phyloP scores from a whole-genome alignment of 441 rosid genomes.

The Adansonia gregorii region DNA sequence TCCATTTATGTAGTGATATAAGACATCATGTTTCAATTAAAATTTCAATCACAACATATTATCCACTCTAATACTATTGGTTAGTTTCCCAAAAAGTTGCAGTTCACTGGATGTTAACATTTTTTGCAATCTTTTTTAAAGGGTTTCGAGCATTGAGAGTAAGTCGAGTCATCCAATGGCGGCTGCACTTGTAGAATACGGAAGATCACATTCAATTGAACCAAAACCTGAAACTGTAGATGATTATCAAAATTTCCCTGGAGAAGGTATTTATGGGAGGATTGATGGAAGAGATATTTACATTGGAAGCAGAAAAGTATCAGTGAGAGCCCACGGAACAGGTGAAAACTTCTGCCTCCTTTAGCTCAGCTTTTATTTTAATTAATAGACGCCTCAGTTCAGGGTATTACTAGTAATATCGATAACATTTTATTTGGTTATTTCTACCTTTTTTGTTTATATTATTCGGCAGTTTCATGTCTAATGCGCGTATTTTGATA shows the following conservation, averaged over 20 bases:
- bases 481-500: background rate
- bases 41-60: no score
- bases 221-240: slow-evolving; percentile 70
- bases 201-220: slow-evolving; percentile 52
- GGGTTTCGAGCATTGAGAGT: slow-evolving; percentile 90
- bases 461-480: background rate
- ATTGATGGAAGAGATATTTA: slow-evolving; percentile 64
- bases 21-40: no score
- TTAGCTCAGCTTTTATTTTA: background rate
- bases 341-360: slow-evolving; percentile 41
- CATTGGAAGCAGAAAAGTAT: slow-evolving; percentile 77
- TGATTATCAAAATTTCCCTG: slow-evolving; percentile 73
- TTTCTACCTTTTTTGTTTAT: background rate
- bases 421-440: background rate
- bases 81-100: background rate
- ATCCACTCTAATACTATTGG: background rate
- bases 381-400: background rate
- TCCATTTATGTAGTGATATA: background rate
- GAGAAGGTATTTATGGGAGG: slow-evolving; percentile 81
- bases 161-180: slow-evolving; percentile 98
- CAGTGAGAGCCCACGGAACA: slow-evolving; percentile 55
- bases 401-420: background rate
- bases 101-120: background rate
- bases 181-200: slow-evolving; percentile 65
- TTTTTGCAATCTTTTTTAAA: slow-evolving; percentile 26